Base-by-base conservation (phyloP, 768 basidiomycete species). In the Scleroderma bovista region DNA sequence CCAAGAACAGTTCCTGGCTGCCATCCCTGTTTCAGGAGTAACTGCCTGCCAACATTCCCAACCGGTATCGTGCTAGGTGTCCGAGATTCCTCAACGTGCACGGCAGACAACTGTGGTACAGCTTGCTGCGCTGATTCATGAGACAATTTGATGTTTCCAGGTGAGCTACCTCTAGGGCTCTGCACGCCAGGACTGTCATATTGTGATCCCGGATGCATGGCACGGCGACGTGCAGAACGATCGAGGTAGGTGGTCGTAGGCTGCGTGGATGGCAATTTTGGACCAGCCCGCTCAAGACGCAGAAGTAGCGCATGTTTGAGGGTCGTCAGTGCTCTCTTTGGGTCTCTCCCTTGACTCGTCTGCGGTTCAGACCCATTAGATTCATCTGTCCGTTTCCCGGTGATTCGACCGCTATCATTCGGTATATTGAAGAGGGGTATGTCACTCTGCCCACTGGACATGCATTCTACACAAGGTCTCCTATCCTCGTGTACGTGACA, bases 11-110 rank as follows among this genome's bases (percentile, higher is more conserved):
- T 66, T 1, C 87, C 88, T 9, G 85, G 87, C 16, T 72, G 69
- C 89, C 88, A 91, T 1, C 88, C 88, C 63, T 86, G 86, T 61
- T 82, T 84, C 63, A 81, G 69, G 1, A 90, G 70, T 26, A 91
- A 69, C 33, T 71, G 74, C 57, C 86, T 80, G 1, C 88, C 89
- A 47, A 89, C 69, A 57, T 88, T 90, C 16, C 72, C 70, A 3
- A 73, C 59, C 2, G 78, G 61, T 19, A 89, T 58, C 0, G 84
- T 80, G 6, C 64, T 57, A 17, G 81, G 69, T 13, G 76, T 70
- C 39, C 72, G 67, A 33, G 75, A 63, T 60, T 32, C 62, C 26
- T 62, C 51, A 8, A n/a, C 44, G 31, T 45, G 29, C 23, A 10
- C 47, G 51, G 60, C 44, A 39, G 47, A 41, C 40, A 59, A 47